Evolutionary conservation across 2,329 filamentous ascomycete species (phyloP).

Genomic region (Talaromyces sp.): DNA sequence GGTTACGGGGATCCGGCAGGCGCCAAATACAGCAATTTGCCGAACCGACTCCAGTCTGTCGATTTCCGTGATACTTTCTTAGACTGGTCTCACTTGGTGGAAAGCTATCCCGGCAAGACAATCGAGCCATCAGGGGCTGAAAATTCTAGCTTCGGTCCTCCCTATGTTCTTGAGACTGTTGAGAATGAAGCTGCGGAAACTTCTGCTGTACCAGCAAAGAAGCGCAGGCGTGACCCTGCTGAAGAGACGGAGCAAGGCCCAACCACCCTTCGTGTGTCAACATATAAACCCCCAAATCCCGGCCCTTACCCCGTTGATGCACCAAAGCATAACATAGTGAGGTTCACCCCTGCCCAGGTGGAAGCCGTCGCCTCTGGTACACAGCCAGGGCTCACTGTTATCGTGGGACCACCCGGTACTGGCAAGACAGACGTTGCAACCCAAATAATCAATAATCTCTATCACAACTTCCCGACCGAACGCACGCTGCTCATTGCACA

Average conservation of each 20-base stretch:
- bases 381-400: constrained; percentile 89
- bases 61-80: constrained; percentile 95
- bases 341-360: constrained; percentile 88
- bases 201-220: constrained; percentile 71
- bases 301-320: constrained; percentile 87
- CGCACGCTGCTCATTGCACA: constrained; percentile 91
- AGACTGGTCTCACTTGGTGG: constrained; percentile 90
- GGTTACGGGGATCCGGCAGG: constrained; percentile 91
- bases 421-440: constrained; percentile 99
- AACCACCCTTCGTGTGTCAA: constrained; percentile 77
- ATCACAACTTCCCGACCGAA: constrained; percentile 94
- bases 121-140: constrained; percentile 76
- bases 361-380: constrained; percentile 92
- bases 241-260: constrained; percentile 66
- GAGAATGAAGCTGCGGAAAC: constrained; percentile 56
- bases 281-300: constrained; percentile 84
- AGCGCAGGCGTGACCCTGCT: constrained; percentile 76
- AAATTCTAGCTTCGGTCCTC: constrained; percentile 76
- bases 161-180: constrained; percentile 77
- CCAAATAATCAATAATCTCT: constrained; percentile 98
- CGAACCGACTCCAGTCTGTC: constrained; percentile 74
- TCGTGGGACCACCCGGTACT: constrained; percentile 93
- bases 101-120: constrained; percentile 84
- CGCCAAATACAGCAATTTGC: constrained; percentile 80
- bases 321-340: constrained; percentile 78